Evolutionary conservation across 1,284 basidiomycete genomes (phyloP).

Genomic region (Pyrrhoderma noxium): DNA sequence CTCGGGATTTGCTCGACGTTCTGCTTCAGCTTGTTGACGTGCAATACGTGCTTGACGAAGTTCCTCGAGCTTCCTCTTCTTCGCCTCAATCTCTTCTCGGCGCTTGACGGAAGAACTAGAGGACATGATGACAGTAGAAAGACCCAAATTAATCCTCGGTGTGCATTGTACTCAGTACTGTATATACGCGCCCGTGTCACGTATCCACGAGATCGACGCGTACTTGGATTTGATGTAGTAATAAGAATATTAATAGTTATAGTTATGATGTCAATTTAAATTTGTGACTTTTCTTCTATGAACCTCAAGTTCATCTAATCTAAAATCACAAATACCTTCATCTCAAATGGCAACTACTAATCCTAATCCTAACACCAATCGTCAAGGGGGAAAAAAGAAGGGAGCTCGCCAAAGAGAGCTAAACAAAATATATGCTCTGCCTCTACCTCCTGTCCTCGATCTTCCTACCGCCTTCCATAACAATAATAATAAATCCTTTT

Average conservation of each 20-base stretch:
- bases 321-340: too few relatives aligned
- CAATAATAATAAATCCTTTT: slow-evolving; percentile 22
- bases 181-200: slow-evolving; percentile 1
- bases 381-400: slow-evolving; percentile 33
- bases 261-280: too few relatives aligned
- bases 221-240: not conserved
- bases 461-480: slow-evolving; percentile 26
- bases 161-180: too few relatives aligned
- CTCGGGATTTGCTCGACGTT: slow-evolving; percentile 41
- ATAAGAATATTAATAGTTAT: too few relatives aligned
- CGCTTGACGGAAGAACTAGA: too few relatives aligned
- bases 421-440: slow-evolving; percentile 57
- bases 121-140: too few relatives aligned
- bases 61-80: slow-evolving; percentile 82
- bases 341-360: too few relatives aligned
- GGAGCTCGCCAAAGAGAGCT: slow-evolving; percentile 51
- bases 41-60: slow-evolving; percentile 67
- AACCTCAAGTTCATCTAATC: too few relatives aligned
- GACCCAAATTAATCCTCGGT: too few relatives aligned
- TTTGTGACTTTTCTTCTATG: too few relatives aligned
- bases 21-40: slow-evolving; percentile 53
- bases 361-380: too few relatives aligned
- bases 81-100: slow-evolving; percentile 81
- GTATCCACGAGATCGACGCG: not conserved
- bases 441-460: slow-evolving; percentile 54